Conservation (phyloP, 352 stramenopile genomes). For the Phytophthora kernoviae region DNA sequence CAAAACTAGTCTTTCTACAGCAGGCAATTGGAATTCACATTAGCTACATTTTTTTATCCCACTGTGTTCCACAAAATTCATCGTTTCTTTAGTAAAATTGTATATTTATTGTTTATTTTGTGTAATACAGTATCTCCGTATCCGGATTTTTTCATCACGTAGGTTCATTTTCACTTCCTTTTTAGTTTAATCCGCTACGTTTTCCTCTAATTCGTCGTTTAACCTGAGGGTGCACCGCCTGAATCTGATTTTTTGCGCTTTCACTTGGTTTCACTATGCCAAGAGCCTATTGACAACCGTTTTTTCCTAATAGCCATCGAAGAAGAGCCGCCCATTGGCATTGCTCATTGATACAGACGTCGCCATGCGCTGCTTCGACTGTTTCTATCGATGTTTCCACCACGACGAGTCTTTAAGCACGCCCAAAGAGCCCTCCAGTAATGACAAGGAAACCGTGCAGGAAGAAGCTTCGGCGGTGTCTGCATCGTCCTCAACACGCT, state of each 20-base stretch:
- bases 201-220: no score
- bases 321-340: conserved; percentile 1
- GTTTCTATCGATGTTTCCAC: conserved; percentile 60
- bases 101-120: not conserved
- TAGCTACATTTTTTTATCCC: not conserved
- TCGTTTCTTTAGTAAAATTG: not conserved
- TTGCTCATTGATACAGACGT: not conserved
- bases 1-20: no score
- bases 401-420: conserved; percentile 22
- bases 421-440: conserved; percentile 21
- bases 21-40: no score
- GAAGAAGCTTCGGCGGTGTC: conserved; percentile 17
- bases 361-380: conserved; percentile 73
- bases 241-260: not conserved
- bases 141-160: not conserved
- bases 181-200: no score
- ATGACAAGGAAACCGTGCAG: conserved; percentile 14
- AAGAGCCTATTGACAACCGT: not conserved
- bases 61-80: not conserved
- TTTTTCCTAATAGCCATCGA: not conserved
- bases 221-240: not conserved
- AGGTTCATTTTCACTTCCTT: not conserved
- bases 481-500: conserved; percentile 14
- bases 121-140: not conserved
- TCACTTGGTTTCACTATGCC: not conserved